These are phyloP conservation scores for Sugiyamaella pinicola DNA, from an alignment of 1,139 yeast species.

Conservation along the genomic window DNA sequence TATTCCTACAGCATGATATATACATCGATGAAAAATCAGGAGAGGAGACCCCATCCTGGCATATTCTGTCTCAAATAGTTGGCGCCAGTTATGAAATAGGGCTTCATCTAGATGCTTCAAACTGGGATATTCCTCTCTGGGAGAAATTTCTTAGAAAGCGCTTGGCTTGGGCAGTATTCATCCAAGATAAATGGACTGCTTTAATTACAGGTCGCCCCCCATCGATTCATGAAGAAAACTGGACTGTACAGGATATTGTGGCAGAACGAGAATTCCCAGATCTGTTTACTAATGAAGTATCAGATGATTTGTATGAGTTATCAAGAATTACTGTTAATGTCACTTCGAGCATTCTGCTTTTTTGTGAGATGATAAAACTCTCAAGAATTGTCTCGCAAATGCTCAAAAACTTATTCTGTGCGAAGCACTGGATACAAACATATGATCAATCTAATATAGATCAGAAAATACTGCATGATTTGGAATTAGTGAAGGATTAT, in stretches of 20 bases:
- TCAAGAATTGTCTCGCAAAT: conserved; percentile 74
- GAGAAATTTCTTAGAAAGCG: conserved; percentile 33
- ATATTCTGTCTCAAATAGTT: conserved; percentile 31
- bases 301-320: conserved; percentile 4
- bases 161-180: conserved; percentile 37
- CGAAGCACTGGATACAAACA: conserved; percentile 60
- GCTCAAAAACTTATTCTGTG: conserved; percentile 66
- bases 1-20: conserved; percentile 33
- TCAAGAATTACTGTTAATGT: conserved; percentile 18
- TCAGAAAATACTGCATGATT: conserved; percentile 46
- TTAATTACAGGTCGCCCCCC: conserved; percentile 38
- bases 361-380: conserved; percentile 67
- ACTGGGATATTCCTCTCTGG: conserved; percentile 35
- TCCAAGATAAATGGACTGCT: conserved; percentile 41
- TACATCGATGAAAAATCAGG: conserved; percentile 27
- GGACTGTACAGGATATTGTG: conserved; percentile 46
- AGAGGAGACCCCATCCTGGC: conserved; percentile 33
- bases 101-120: conserved; percentile 31
- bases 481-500: conserved; percentile 75
- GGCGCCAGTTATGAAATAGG: conserved; percentile 36
- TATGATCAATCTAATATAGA: conserved; percentile 45
- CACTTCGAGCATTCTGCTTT: conserved; percentile 44
- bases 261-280: conserved; percentile 26
- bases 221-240: conserved; percentile 33
- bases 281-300: conserved; percentile 14